These are phyloP conservation scores for Chrysochromulina tobinii DNA, from an alignment of 78 protist genomes.

Conservation along the genomic window DNA sequence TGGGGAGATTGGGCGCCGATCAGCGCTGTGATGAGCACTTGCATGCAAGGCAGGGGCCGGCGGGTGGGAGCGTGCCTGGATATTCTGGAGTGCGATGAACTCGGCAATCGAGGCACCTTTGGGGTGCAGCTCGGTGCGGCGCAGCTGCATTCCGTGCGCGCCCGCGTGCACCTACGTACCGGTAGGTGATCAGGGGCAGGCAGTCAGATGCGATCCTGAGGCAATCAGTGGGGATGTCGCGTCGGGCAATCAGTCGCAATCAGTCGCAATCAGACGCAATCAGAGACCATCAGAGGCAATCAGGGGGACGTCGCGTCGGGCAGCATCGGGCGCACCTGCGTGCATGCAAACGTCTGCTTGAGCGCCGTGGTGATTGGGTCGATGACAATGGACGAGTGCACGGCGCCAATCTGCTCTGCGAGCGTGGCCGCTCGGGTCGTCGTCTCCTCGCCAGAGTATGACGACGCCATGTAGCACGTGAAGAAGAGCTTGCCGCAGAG, in stretches of 20 bases:
- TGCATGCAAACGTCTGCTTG: background rate
- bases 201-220: too few relatives aligned
- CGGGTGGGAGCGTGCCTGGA: constrained; percentile 61
- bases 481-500: constrained; percentile 5
- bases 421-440: background rate
- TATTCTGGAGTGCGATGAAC: constrained; percentile 78
- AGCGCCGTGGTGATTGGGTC: background rate
- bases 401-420: background rate
- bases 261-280: too few relatives aligned
- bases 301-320: too few relatives aligned
- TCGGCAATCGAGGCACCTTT: background rate
- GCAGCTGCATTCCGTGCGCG: background rate
- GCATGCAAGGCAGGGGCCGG: background rate
- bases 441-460: background rate
- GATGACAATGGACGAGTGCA: background rate
- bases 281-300: too few relatives aligned
- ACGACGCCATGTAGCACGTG: constrained; percentile 73
- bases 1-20: background rate
- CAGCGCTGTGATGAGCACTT: background rate
- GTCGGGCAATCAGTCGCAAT: too few relatives aligned
- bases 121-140: too few relatives aligned
- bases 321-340: too few relatives aligned
- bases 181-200: too few relatives aligned
- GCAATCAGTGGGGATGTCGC: too few relatives aligned
- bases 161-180: too few relatives aligned